phyloP scores from a whole-genome alignment of 2,329 filamentous ascomycete genomes.

The Cercospora sojina region DNA sequence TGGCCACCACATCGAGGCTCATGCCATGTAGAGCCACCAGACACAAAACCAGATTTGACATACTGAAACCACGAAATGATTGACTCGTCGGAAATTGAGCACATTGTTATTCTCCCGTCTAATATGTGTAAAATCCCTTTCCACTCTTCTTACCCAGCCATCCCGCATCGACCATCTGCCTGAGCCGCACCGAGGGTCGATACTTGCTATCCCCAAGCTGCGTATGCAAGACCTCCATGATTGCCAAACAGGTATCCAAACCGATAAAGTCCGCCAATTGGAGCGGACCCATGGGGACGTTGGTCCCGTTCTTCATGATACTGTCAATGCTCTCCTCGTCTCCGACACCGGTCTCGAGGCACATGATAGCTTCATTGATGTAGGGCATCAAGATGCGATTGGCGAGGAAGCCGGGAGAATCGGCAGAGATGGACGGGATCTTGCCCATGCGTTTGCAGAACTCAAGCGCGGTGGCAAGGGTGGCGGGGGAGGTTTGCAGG shows the following conservation, averaged over 20 bases:
- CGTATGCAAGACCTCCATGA: slow-evolving; percentile 90
- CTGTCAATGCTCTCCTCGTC: slow-evolving; percentile 87
- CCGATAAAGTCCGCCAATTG: slow-evolving; percentile 96
- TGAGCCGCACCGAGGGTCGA: slow-evolving; percentile 78
- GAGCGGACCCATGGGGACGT: slow-evolving; percentile 96
- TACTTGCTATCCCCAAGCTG: slow-evolving; percentile 98
- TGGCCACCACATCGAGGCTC: neutral
- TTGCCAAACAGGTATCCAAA: slow-evolving; percentile 90
- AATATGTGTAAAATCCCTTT: slow-evolving; percentile 94
- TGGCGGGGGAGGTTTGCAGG: slow-evolving; percentile 81
- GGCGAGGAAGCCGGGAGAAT: slow-evolving; percentile 90
- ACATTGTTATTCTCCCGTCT: neutral
- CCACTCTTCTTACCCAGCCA: slow-evolving; percentile 98
- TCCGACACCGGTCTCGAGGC: slow-evolving; percentile 89
- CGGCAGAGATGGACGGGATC: slow-evolving; percentile 79
- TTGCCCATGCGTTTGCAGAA: slow-evolving; percentile 95
- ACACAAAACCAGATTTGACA: neutral
- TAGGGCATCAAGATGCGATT: slow-evolving; percentile 99
- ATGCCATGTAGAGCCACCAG: neutral
- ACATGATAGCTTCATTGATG: slow-evolving; percentile 97
- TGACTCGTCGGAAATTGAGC: too few relatives aligned
- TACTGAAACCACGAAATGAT: neutral
- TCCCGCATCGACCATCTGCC: slow-evolving; percentile 96
- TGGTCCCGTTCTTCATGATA: slow-evolving; percentile 99
- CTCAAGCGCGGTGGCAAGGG: slow-evolving; percentile 75